Base-by-base conservation (phyloP, 2,329 filamentous ascomycete species). In the Celoporthe dispersa region DNA sequence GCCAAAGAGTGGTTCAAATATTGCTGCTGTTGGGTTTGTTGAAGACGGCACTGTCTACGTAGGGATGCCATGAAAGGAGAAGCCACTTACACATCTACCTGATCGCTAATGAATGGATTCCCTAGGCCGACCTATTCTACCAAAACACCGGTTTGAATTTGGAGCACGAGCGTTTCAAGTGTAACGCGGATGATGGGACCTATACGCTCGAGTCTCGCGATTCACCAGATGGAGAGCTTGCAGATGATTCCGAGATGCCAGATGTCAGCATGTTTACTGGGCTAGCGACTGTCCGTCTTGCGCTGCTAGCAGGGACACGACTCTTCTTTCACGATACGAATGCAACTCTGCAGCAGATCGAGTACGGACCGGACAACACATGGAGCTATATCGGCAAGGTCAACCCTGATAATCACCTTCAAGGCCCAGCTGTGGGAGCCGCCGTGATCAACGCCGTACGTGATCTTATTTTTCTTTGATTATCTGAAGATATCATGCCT, bases 121-220 rank as follows among this genome's bases (percentile, higher is more conserved):
- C n/a, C 1, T 31, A 67, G 66, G 57, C 66, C 25, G 66, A 67
- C 31, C 33, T 67, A 8, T 67, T 67, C 7, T 67, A 57, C 35
- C 55, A 67, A 22, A 53, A 37, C n/a, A 35, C 66, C 19, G 55
- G 57, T 2, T 60, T 48, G 11, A 19, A 28, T 28, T 4, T 67
- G 4, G 55, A 67, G 25, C 66, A 67, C 28, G 66, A 60, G 57
- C 66, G 57, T 16, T 67, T 51, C 66, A 67, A 37, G 25, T 67
- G 66, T 51, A 28, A 67, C 12, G 31, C 48, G 39, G 59, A 51
- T 37, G 31, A 60, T 48, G 66, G 66, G 8, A 60, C 57, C 1
- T 67, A 67, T 31, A 62, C 31, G 8, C 19, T 67, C n/a, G 39
- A 35, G 39, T 39, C 31, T 6, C 55, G 57, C 57, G 66, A 61